These are phyloP conservation scores for Purshia tridentata DNA, from an alignment of 306 rosid species.

Conservation along the genomic window DNA sequence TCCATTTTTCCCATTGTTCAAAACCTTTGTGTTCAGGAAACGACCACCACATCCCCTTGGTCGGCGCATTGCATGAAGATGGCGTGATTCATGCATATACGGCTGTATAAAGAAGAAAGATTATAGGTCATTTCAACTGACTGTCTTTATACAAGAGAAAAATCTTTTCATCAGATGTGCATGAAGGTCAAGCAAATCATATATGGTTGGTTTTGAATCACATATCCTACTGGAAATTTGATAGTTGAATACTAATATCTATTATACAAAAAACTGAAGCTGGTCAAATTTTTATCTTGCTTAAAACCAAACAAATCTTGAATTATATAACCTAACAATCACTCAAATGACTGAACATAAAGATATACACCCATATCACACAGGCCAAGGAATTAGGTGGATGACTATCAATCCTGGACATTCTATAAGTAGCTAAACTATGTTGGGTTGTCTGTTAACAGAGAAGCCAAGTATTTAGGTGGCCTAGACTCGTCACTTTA, in stretches of 20 bases:
- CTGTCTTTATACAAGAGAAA: background rate
- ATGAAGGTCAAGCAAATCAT: background rate
- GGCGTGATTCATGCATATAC: conserved; percentile 95
- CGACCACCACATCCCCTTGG: conserved; percentile 97
- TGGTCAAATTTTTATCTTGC: background rate
- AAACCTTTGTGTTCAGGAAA: conserved; percentile 63
- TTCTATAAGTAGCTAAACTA: background rate
- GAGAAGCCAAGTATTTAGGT: background rate
- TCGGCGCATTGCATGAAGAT: conserved; percentile 90
- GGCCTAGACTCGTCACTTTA: background rate
- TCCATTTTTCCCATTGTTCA: conserved; percentile 25
- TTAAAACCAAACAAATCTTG: background rate
- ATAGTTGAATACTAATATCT: background rate
- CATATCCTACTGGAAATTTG: background rate
- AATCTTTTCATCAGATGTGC: background rate
- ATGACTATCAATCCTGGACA: background rate
- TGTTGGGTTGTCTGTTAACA: background rate
- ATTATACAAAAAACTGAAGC: background rate
- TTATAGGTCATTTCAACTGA: conserved; percentile 16
- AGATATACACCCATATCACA: too few species aligned
- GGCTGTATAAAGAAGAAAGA: conserved; percentile 54
- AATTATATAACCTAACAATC: background rate
- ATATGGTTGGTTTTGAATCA: background rate
- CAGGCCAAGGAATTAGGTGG: background rate
- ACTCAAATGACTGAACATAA: background rate